phyloP scores from a whole-genome alignment of 805 yeast species.

The Peterozyma xylosa region DNA sequence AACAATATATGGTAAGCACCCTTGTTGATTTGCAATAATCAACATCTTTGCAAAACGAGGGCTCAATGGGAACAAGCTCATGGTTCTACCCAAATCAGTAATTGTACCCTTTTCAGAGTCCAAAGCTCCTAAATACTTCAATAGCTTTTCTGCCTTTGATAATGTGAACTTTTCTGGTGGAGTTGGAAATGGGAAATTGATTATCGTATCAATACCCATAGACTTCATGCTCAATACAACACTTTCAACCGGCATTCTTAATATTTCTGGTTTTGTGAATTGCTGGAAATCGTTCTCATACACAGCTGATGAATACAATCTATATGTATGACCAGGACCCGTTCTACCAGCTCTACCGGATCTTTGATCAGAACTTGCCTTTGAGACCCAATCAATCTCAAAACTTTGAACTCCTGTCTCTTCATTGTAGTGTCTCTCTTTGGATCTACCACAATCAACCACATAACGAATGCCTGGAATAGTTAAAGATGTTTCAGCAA shows the following conservation, averaged over 20 bases:
- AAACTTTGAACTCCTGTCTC: slow-evolving; percentile 89
- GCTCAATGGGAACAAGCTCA: slow-evolving; percentile 88
- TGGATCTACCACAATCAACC: slow-evolving; percentile 90
- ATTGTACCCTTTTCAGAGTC: slow-evolving; percentile 38
- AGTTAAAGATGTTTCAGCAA: slow-evolving; percentile 95
- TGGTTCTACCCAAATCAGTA: slow-evolving; percentile 74
- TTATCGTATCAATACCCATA: slow-evolving; percentile 89
- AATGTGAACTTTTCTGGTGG: slow-evolving; percentile 68
- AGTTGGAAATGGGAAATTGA: slow-evolving; percentile 94
- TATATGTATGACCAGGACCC: slow-evolving; percentile 92
- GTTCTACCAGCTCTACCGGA: slow-evolving; percentile 95
- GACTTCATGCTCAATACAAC: slow-evolving; percentile 93
- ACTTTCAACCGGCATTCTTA: slow-evolving; percentile 94
- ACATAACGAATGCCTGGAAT: slow-evolving; percentile 94
- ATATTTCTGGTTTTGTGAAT: slow-evolving; percentile 83
- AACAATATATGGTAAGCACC: slow-evolving; percentile 80
- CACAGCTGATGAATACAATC: slow-evolving; percentile 89
- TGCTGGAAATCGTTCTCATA: slow-evolving; percentile 79
- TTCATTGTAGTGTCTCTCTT: slow-evolving; percentile 77
- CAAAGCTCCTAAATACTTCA: slow-evolving; percentile 75
- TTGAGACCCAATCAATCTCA: slow-evolving; percentile 85
- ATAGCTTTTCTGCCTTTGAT: slow-evolving; percentile 55
- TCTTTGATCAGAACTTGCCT: slow-evolving; percentile 94
- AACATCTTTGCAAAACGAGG: slow-evolving; percentile 92
- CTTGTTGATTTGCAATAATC: slow-evolving; percentile 78